These are phyloP conservation scores for Flaveria robusta DNA, from an alignment of 129 eudicot genomes.

Conservation along the genomic window DNA sequence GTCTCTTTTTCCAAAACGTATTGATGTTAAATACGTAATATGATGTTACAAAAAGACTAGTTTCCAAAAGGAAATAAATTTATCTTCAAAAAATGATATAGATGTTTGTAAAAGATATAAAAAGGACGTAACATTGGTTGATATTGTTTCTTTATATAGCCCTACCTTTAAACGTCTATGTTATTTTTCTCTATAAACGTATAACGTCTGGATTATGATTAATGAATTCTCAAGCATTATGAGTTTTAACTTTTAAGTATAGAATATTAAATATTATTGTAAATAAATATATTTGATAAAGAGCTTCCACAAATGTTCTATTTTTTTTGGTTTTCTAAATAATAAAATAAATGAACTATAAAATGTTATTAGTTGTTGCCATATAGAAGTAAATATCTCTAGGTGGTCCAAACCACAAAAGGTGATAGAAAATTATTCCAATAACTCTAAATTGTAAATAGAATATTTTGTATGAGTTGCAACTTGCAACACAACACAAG, in stretches of 20 bases:
- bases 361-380: background rate
- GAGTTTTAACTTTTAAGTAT: background rate
- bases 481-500: slow-evolving; percentile 8
- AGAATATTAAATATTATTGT: background rate
- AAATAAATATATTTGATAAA: background rate
- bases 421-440: slow-evolving; percentile 20
- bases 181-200: background rate
- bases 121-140: background rate
- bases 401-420: slow-evolving; percentile 32
- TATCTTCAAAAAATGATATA: background rate
- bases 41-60: background rate
- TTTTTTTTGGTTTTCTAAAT: background rate
- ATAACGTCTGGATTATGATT: background rate
- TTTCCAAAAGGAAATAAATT: background rate
- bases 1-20: background rate
- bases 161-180: background rate
- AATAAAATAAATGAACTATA: background rate
- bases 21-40: background rate
- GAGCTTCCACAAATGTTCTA: background rate
- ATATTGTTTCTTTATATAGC: background rate
- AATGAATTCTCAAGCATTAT: background rate
- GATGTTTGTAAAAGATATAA: background rate
- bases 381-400: background rate
- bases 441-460: background rate
- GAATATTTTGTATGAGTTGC: slow-evolving; percentile 30